phyloP scores from a whole-genome alignment of 345 rosid species.

The Carallia pectinifolia region DNA sequence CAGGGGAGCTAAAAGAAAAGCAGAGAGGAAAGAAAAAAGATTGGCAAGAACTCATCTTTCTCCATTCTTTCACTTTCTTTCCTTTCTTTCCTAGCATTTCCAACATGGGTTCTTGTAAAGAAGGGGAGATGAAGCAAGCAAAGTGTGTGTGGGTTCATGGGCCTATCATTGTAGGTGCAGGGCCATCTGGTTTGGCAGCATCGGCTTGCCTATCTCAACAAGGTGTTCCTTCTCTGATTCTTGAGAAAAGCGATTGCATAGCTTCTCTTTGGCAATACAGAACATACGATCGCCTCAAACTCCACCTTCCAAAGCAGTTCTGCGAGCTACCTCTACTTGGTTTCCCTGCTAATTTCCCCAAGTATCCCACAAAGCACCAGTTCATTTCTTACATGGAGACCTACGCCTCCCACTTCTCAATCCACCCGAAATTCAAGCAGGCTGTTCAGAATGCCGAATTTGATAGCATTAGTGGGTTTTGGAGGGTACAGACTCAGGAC shows the following conservation, averaged over 20 bases:
- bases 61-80: neutral
- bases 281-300: constrained; percentile 85
- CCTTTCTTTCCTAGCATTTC: constrained; percentile 22
- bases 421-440: constrained; percentile 63
- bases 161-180: constrained; percentile 92
- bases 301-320: constrained; percentile 85
- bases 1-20: constrained; percentile 18
- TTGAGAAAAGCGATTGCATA: constrained; percentile 68
- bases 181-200: constrained; percentile 82
- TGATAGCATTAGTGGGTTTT: constrained; percentile 42
- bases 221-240: constrained; percentile 64
- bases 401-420: constrained; percentile 64
- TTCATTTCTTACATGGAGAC: constrained; percentile 71
- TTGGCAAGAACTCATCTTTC: too few species aligned
- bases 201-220: constrained; percentile 67
- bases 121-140: constrained; percentile 7
- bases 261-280: constrained; percentile 79
- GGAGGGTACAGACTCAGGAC: constrained; percentile 66
- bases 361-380: constrained; percentile 68
- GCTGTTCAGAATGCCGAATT: constrained; percentile 54
- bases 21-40: neutral
- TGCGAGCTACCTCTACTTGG: constrained; percentile 70
- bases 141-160: constrained; percentile 36
- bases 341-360: constrained; percentile 69
- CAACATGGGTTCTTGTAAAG: constrained; percentile 45